Percentiles rank a stretch among this genome's conserved stretches.
Evolutionary conservation across 345 rosid species (phyloP).

Genomic region (Acer campestre): DNA sequence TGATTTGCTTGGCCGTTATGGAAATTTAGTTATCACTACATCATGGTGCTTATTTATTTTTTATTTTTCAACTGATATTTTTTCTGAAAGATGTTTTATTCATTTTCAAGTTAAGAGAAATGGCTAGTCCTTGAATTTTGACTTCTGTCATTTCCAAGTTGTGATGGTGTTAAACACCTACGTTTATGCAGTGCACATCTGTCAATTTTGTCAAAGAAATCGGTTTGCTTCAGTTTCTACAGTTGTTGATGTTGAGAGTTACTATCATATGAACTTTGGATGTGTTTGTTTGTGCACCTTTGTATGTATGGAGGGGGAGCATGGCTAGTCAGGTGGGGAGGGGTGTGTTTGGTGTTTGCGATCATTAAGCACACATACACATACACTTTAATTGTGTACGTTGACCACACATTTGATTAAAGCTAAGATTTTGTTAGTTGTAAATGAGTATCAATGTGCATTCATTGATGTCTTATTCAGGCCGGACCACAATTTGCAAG

Average conservation of each 20-base stretch:
- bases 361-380: background rate
- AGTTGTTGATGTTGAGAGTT: background rate
- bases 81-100: background rate
- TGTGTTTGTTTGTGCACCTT: conserved; percentile 1
- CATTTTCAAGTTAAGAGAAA: conserved; percentile 6
- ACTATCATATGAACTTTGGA: background rate
- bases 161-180: background rate
- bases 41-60: background rate
- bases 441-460: background rate
- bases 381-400: conserved; percentile 7
- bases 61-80: background rate
- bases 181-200: background rate
- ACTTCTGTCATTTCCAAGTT: background rate
- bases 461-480: conserved; percentile 36
- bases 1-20: background rate
- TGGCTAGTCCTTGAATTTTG: background rate
- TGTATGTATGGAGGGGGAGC: background rate
- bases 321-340: background rate
- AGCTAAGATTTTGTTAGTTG: background rate
- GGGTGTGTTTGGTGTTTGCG: background rate
- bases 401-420: conserved; percentile 8
- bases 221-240: background rate
- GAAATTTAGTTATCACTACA: background rate
- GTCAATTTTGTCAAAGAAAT: background rate
- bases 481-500: conserved; percentile 90